Base-by-base conservation (phyloP, 1,284 basidiomycete genomes). In the Dichomitus squalens region DNA sequence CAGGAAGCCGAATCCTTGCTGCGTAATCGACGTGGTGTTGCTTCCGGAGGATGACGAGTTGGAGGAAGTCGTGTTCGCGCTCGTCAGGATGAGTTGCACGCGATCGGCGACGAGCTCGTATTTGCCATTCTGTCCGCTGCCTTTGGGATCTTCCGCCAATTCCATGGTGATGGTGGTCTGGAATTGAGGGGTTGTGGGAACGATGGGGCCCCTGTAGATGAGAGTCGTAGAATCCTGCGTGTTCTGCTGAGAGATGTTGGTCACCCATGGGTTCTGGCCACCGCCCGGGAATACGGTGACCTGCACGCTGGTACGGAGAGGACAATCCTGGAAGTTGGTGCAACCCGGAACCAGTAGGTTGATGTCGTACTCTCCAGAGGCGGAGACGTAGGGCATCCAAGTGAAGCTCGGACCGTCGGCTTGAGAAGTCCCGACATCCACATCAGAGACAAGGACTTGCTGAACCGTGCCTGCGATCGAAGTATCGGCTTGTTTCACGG, bases 311-410 rank as follows among this genome's bases (percentile, higher is more conserved):
- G 95, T 97, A 14, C 97, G 87, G 23, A 80, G 73, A 20, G 73
- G 76, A 69, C 96, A 99, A 68, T 96, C 91, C 59, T 89, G 85
- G 66, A 94, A 83, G 55, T 86, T 75, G 2, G 77, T 75, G 74
- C 96, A 99, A 11, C 96, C 96, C 0, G 96, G 96, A 23, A 96
- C 83, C 57, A 92, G 81, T 54, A 98, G 71, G 73, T 88, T 90
- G 64, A 98, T 81, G 47, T 91, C 83, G 73, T 99, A 99, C 60
- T 85, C 77, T 36, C 95, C 97, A 1, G 92, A 84, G 18, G 92
- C 88, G 0, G 92, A 92, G 21, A 98, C 89, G 68, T 93, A 95
- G 0, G 96, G 93, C 72, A 86, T 83, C 87, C 94, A 98, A 0
- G 92, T 95, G 68, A 97, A 85, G 38, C 84, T 87, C 9, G 94